These are phyloP conservation scores for Trichoderma asperellum DNA, from an alignment of 2,329 filamentous ascomycete species.

Conservation along the genomic window DNA sequence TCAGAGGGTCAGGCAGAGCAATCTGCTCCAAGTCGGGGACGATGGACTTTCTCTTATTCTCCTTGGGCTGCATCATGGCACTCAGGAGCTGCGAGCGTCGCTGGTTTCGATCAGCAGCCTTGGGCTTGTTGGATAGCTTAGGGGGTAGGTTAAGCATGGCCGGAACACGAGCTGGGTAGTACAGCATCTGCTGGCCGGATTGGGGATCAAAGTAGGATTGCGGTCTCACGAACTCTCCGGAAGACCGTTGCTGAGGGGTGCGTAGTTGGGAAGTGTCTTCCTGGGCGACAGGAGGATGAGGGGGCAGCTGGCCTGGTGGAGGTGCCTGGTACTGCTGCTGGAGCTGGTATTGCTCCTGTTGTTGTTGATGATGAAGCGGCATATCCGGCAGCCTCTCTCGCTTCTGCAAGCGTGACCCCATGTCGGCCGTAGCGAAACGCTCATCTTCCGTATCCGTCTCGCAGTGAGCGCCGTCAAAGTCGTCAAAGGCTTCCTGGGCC, in stretches of 20 bases:
- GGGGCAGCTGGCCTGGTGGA: not conserved
- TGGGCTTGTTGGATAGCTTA: constrained; percentile 75
- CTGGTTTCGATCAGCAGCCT: constrained; percentile 65
- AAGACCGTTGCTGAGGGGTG: constrained; percentile 37
- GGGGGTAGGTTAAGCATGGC: constrained; percentile 91
- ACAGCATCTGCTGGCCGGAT: constrained; percentile 82
- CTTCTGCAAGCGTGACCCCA: constrained; percentile 23
- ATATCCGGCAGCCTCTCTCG: constrained; percentile 23
- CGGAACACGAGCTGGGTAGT: constrained; percentile 92
- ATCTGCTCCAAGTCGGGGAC: constrained; percentile 36
- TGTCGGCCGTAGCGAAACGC: constrained; percentile 31
- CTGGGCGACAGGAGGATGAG: not conserved
- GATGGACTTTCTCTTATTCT: constrained; percentile 29
- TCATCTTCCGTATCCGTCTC: constrained; percentile 52
- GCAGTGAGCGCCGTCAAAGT: constrained; percentile 82
- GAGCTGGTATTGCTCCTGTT: not conserved
- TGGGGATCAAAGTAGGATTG: constrained; percentile 65
- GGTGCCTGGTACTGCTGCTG: not conserved
- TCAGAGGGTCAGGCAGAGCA: constrained; percentile 54
- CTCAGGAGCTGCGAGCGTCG: constrained; percentile 75
- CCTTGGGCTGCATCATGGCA: constrained; percentile 51
- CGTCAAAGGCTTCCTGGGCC: constrained; percentile 70
- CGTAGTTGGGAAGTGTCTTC: constrained; percentile 27
- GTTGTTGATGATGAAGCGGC: not conserved
- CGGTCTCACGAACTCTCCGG: constrained; percentile 44